Percentiles rank a stretch among this genome's conserved stretches.
phyloP scores from a whole-genome alignment of 1,284 basidiomycete species.

The Sphaerobolus stellatus region DNA sequence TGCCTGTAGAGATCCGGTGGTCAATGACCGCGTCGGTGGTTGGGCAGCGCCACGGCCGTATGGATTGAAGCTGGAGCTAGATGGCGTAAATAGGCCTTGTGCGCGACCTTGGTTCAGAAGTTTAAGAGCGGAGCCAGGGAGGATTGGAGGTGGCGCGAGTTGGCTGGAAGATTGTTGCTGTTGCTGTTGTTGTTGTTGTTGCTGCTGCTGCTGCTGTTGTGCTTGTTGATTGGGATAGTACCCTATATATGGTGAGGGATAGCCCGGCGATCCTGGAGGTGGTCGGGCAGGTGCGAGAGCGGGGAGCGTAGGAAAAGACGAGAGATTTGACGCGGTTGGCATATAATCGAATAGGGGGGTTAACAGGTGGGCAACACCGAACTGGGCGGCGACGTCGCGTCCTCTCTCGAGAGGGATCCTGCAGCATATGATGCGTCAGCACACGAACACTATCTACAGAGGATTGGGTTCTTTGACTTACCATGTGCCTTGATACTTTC shows the following conservation, averaged over 20 bases:
- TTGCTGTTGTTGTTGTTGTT: constrained; percentile 4
- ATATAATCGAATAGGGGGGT: constrained; percentile 90
- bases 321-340: constrained; percentile 44
- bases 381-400: constrained; percentile 86
- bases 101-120: constrained; percentile 80
- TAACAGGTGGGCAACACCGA: constrained; percentile 82
- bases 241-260: constrained; percentile 8
- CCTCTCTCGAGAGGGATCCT: constrained; percentile 94
- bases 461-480: constrained; percentile 35
- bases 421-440: constrained; percentile 17
- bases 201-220: constrained; percentile 7
- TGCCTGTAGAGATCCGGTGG: constrained; percentile 14
- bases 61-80: constrained; percentile 49
- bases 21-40: constrained; percentile 6
- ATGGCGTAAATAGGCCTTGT: constrained; percentile 80
- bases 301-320: constrained; percentile 22
- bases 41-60: constrained; percentile 10
- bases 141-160: constrained; percentile 72
- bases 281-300: constrained; percentile 49
- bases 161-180: no score
- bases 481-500: constrained; percentile 99
- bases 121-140: constrained; percentile 72
- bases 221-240: constrained; percentile 12
- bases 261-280: constrained; percentile 9
- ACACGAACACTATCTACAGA: constrained; percentile 1